phyloP scores from a whole-genome alignment of 768 basidiomycete genomes.

The Phylloporus sp. region DNA sequence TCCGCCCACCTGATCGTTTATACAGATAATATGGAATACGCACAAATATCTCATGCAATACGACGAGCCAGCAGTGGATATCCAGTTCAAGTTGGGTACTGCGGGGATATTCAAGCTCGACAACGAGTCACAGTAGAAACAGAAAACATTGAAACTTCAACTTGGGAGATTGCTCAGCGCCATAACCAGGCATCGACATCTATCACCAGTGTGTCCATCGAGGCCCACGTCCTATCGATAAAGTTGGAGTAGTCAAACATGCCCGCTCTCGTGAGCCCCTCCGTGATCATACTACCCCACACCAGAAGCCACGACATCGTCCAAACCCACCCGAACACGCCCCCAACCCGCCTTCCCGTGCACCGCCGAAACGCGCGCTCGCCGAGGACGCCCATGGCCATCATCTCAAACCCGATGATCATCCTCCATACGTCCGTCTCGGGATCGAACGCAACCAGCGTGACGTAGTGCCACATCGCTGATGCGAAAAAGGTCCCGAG shows the following conservation, averaged over 20 bases:
- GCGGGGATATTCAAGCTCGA: no score
- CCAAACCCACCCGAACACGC: constrained; percentile 33
- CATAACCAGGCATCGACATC: constrained; percentile 13
- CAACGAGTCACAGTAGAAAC: no score
- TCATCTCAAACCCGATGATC: constrained; percentile 49
- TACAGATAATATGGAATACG: no score
- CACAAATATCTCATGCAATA: no score
- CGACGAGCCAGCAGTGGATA: no score
- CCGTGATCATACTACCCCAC: constrained; percentile 23
- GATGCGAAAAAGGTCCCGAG: constrained; percentile 55
- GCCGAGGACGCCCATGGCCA: constrained; percentile 44
- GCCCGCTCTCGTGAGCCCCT: constrained; percentile 16
- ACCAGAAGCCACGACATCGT: constrained; percentile 24
- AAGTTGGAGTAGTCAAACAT: constrained; percentile 2
- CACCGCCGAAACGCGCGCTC: constrained; percentile 31
- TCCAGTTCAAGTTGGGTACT: no score
- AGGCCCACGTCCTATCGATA: background rate
- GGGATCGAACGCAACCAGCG: constrained; percentile 46
- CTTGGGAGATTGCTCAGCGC: no score
- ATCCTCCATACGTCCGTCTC: constrained; percentile 40
- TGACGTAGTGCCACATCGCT: constrained; percentile 48
- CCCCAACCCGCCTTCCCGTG: constrained; percentile 28
- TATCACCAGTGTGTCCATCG: constrained; percentile 5
- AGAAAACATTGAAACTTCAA: no score
- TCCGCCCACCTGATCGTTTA: no score